Evolutionary conservation across 2,329 filamentous ascomycete genomes (phyloP).

Genomic region (Diaporthe velutina): DNA sequence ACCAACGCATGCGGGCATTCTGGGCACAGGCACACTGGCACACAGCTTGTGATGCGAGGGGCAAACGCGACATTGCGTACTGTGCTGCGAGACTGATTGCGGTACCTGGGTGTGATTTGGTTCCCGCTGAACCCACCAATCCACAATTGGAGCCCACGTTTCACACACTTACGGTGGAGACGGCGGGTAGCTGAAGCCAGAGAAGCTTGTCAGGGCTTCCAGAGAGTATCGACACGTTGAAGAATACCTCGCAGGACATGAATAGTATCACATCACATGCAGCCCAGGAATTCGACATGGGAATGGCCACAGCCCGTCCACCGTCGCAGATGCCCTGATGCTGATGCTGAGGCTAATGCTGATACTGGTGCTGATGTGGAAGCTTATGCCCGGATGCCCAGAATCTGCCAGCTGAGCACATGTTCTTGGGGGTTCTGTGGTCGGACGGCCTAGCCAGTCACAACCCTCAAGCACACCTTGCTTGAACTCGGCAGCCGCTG

Average conservation of each 20-base stretch:
- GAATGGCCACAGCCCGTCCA: not conserved
- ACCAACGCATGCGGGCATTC: slow-evolving; percentile 4
- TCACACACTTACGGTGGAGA: slow-evolving; percentile 38
- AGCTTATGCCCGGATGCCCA: not conserved
- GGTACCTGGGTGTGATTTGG: slow-evolving; percentile 22
- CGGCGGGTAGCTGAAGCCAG: slow-evolving; percentile 34
- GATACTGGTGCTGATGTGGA: not conserved
- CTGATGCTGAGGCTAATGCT: not conserved
- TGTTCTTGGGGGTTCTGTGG: slow-evolving; percentile 3
- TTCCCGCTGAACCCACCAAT: slow-evolving; percentile 33
- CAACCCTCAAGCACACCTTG: not conserved
- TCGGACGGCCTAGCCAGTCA: slow-evolving; percentile 32
- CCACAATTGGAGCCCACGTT: slow-evolving; percentile 37
- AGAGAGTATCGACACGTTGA: not conserved
- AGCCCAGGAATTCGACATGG: not conserved
- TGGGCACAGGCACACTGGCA: slow-evolving; percentile 9
- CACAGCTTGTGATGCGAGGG: not conserved
- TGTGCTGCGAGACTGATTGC: not conserved
- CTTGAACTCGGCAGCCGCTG: slow-evolving; percentile 29
- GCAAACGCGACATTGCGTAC: slow-evolving; percentile 2
- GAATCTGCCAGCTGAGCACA: not conserved
- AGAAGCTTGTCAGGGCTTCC: slow-evolving; percentile 15
- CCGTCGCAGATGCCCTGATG: not conserved
- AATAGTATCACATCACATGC: not conserved
- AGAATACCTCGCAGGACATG: not conserved